phyloP scores from a whole-genome alignment of 2,329 filamentous ascomycete species.

The Fusarium brevicatenulatum region DNA sequence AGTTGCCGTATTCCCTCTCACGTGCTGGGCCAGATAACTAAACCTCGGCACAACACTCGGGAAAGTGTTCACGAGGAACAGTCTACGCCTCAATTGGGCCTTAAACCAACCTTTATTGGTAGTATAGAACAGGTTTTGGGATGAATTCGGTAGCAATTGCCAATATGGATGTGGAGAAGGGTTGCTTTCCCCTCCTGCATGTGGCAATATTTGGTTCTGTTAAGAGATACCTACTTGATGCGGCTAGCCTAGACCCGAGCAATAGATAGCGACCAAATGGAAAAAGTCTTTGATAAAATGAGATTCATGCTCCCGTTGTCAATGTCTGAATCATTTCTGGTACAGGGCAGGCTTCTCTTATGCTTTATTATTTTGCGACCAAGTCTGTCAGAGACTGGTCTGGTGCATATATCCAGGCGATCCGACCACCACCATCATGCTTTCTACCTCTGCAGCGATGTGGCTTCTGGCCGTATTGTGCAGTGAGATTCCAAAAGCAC shows the following conservation, averaged over 20 bases:
- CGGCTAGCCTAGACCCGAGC: neutral
- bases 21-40: neutral
- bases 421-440: fast-evolving
- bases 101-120: fast-evolving
- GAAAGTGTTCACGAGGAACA: neutral
- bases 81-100: neutral
- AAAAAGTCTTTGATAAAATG: fast-evolving
- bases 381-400: fast-evolving
- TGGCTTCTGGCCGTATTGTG: neutral
- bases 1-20: neutral
- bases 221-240: neutral
- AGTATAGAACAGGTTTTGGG: neutral
- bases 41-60: neutral
- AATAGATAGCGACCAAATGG: fast-evolving
- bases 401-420: fast-evolving
- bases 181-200: neutral
- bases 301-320: fast-evolving
- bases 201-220: neutral
- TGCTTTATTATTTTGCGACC: too few relatives aligned
- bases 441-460: too few relatives aligned
- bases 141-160: fast-evolving
- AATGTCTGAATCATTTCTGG: too few relatives aligned
- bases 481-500: fast-evolving
- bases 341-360: too few relatives aligned
- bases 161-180: neutral